Evolutionary conservation across 495 filamentous ascomycete species (phyloP).

Genomic region (Annulohypoxylon moriforme): DNA sequence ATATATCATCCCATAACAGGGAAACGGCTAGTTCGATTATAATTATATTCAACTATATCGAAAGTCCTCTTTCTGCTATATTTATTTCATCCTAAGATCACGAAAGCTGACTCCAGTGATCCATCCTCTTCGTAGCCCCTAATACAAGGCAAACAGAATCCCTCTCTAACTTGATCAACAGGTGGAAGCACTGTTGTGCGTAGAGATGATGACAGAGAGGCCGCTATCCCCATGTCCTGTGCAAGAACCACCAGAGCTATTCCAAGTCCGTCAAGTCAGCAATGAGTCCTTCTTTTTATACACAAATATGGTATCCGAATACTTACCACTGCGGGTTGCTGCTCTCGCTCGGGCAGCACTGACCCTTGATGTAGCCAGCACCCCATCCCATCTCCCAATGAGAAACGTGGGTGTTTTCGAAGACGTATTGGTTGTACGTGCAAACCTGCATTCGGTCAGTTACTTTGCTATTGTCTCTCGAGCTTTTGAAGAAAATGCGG

Average conservation of each 20-base stretch:
- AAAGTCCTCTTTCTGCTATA: background rate
- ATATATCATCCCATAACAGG: background rate
- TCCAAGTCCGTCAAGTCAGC: background rate
- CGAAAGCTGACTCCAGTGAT: background rate
- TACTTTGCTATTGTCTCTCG: background rate
- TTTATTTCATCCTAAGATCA: background rate
- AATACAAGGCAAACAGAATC: background rate
- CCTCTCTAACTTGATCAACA: background rate
- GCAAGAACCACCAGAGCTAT: constrained; percentile 16
- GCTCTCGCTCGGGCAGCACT: constrained; percentile 18
- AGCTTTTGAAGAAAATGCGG: background rate
- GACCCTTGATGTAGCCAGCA: constrained; percentile 11
- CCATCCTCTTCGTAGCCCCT: background rate
- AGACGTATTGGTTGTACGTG: constrained; percentile 15
- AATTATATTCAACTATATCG: background rate
- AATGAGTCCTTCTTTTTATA: background rate
- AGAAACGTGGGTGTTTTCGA: constrained; percentile 21
- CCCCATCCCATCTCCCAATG: constrained; percentile 22
- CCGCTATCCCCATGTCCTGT: constrained; percentile 16
- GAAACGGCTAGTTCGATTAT: background rate
- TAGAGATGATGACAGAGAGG: constrained; percentile 5
- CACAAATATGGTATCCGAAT: background rate
- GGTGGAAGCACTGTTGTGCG: constrained; percentile 3
- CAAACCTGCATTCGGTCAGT: background rate
- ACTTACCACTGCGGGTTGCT: constrained; percentile 21